Conservation (phyloP, 2,329 filamentous ascomycete genomes). For the Lecanicillium sp. region DNA sequence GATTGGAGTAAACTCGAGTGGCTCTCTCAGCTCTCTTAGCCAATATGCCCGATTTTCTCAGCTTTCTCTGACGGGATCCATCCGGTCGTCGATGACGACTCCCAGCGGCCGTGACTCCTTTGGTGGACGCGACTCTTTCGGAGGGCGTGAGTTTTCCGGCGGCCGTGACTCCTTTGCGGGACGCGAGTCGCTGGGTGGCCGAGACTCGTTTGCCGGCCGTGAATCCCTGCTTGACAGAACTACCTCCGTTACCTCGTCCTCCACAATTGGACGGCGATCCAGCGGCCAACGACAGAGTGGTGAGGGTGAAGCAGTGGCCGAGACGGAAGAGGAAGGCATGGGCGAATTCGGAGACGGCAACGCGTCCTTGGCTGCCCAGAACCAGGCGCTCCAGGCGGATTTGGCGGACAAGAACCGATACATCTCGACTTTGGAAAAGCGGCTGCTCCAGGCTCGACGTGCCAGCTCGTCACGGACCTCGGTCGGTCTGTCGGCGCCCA, state of each 20-base stretch:
- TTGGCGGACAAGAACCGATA: constrained; percentile 96
- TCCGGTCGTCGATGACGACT: constrained; percentile 64
- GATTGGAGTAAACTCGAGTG: constrained; percentile 79
- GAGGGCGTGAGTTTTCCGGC: background rate
- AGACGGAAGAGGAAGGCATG: constrained; percentile 60
- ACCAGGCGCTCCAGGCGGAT: constrained; percentile 88
- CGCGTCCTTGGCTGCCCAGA: constrained; percentile 77
- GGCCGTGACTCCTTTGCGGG: constrained; percentile 2
- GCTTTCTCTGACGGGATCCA: constrained; percentile 47
- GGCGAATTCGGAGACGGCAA: constrained; percentile 84
- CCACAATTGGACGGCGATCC: constrained; percentile 52
- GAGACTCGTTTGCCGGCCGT: constrained; percentile 21
- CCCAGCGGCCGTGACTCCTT: constrained; percentile 38
- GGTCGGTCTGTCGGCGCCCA: constrained; percentile 57
- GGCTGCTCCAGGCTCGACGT: constrained; percentile 80
- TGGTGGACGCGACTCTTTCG: constrained; percentile 8
- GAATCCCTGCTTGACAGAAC: constrained; percentile 54
- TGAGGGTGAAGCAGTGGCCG: constrained; percentile 32
- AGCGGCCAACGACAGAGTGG: constrained; percentile 39
- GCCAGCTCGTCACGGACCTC: constrained; percentile 87
- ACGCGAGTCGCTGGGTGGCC: background rate
- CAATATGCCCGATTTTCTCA: constrained; percentile 58
- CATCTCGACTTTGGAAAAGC: constrained; percentile 87
- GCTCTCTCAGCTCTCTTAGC: constrained; percentile 63
- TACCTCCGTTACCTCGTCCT: constrained; percentile 60